Evolutionary conservation across 169 alveolate species (phyloP).

Genomic region (Plasmodium berghei): DNA sequence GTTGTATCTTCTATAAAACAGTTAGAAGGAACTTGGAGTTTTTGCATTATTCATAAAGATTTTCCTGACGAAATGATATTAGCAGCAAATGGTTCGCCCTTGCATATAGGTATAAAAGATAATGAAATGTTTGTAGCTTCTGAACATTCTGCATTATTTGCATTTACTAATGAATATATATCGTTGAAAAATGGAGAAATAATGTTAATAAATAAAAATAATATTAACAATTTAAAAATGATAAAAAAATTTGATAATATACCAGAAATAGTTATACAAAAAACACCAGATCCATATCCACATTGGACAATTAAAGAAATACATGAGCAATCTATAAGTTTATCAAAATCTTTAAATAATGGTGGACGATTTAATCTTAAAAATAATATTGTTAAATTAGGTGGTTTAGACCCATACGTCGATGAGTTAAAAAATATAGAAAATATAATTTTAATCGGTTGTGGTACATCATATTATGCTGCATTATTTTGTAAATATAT

Average conservation of each 20-base stretch:
- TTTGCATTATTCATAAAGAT: slow-evolving; percentile 91
- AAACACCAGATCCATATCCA: slow-evolving; percentile 90
- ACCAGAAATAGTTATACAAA: slow-evolving; percentile 81
- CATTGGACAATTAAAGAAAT: slow-evolving; percentile 95
- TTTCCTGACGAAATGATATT: slow-evolving; percentile 91
- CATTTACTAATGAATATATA: slow-evolving; percentile 93
- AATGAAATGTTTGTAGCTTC: slow-evolving; percentile 92
- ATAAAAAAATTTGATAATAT: slow-evolving; percentile 61
- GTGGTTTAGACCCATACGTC: slow-evolving; percentile 74
- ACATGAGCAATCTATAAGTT: slow-evolving; percentile 88
- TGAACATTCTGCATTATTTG: slow-evolving; percentile 95
- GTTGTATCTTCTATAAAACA: slow-evolving; percentile 89
- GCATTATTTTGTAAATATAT: slow-evolving; percentile 91
- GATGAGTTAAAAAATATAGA: slow-evolving; percentile 82
- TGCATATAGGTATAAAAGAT: slow-evolving; percentile 91
- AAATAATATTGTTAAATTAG: slow-evolving; percentile 63
- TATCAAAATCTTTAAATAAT: slow-evolving; percentile 65
- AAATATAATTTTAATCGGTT: slow-evolving; percentile 91
- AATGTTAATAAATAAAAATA: slow-evolving; percentile 86
- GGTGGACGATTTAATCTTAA: slow-evolving; percentile 55
- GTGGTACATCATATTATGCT: slow-evolving; percentile 95
- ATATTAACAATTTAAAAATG: slow-evolving; percentile 82
- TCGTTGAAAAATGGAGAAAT: slow-evolving; percentile 92
- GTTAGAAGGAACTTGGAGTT: slow-evolving; percentile 97
- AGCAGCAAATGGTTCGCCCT: slow-evolving; percentile 95